Evolutionary conservation across 2,329 filamentous ascomycete species (phyloP).

Genomic region (Mycocentrospora acerina): DNA sequence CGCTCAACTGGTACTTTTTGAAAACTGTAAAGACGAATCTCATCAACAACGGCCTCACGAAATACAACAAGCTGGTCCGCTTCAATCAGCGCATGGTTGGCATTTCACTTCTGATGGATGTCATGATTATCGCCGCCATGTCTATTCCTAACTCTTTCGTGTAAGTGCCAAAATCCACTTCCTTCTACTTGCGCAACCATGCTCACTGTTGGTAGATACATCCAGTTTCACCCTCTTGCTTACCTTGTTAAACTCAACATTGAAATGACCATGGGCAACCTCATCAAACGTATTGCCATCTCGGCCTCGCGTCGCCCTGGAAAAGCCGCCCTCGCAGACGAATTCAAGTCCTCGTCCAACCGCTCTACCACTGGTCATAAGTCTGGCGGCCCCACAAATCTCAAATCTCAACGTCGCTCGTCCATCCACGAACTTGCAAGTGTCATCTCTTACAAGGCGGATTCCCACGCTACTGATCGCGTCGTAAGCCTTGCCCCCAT

Average conservation of each 20-base stretch:
- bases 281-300: constrained; percentile 46
- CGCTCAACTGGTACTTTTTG: constrained; percentile 44
- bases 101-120: constrained; percentile 55
- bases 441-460: constrained; percentile 20
- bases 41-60: constrained; percentile 51
- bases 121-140: constrained; percentile 51
- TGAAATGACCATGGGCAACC: constrained; percentile 55
- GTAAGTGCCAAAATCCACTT: constrained; percentile 22
- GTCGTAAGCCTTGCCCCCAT: constrained; percentile 21
- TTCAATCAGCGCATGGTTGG: constrained; percentile 56
- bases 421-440: constrained; percentile 30
- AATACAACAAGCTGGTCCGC: constrained; percentile 53
- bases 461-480: constrained; percentile 13
- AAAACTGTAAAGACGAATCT: constrained; percentile 51
- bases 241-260: constrained; percentile 55
- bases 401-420: constrained; percentile 8
- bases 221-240: constrained; percentile 54
- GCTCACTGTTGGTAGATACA: constrained; percentile 37
- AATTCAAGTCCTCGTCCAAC: constrained; percentile 34
- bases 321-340: constrained; percentile 26
- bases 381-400: constrained; percentile 1
- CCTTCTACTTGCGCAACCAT: not conserved
- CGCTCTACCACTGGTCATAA: constrained; percentile 18
- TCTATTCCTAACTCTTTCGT: constrained; percentile 50
- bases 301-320: constrained; percentile 31